A percentile compares a stretch with the other conserved stretches of the same genome.
These are phyloP conservation scores for Pseudodiploospora longispora DNA, from an alignment of 2,329 filamentous ascomycete species.

Conservation along the genomic window DNA sequence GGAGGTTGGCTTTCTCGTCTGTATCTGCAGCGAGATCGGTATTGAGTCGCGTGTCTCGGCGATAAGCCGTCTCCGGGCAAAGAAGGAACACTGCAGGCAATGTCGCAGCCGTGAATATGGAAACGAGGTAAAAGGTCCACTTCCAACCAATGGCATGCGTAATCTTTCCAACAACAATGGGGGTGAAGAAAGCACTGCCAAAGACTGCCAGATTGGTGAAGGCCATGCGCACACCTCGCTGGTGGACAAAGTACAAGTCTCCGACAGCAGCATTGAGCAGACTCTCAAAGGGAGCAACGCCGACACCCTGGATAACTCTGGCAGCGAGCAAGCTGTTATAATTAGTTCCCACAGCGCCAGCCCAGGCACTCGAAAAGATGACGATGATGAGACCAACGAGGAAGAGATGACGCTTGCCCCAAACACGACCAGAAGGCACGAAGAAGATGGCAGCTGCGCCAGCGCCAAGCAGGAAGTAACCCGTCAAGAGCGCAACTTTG, in stretches of 20 bases:
- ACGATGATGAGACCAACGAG: constrained; percentile 68
- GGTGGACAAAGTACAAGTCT: constrained; percentile 82
- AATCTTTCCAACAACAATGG: constrained; percentile 85
- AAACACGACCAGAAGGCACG: constrained; percentile 80
- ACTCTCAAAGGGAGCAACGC: constrained; percentile 80
- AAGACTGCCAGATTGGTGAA: constrained; percentile 55
- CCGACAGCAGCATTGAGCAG: constrained; percentile 83
- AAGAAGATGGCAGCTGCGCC: constrained; percentile 76
- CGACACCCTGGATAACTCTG: constrained; percentile 77
- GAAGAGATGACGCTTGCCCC: constrained; percentile 88
- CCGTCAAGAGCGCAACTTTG: constrained; percentile 73
- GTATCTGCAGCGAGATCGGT: constrained; percentile 50
- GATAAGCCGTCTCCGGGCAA: constrained; percentile 78
- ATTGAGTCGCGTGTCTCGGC: constrained; percentile 58
- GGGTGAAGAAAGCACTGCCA: constrained; percentile 57
- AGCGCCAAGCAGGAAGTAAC: constrained; percentile 78
- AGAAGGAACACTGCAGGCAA: constrained; percentile 68
- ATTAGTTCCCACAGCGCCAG: constrained; percentile 55
- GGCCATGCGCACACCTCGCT: constrained; percentile 82
- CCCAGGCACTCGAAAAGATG: constrained; percentile 70
- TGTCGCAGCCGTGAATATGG: constrained; percentile 69
- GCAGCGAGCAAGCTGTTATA: constrained; percentile 71
- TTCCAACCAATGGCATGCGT: constrained; percentile 67
- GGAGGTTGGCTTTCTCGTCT: constrained; percentile 6
- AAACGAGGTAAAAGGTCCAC: constrained; percentile 83